Evolutionary conservation across 2,329 filamentous ascomycete species (phyloP).

Genomic region (Colletotrichum shisoi): DNA sequence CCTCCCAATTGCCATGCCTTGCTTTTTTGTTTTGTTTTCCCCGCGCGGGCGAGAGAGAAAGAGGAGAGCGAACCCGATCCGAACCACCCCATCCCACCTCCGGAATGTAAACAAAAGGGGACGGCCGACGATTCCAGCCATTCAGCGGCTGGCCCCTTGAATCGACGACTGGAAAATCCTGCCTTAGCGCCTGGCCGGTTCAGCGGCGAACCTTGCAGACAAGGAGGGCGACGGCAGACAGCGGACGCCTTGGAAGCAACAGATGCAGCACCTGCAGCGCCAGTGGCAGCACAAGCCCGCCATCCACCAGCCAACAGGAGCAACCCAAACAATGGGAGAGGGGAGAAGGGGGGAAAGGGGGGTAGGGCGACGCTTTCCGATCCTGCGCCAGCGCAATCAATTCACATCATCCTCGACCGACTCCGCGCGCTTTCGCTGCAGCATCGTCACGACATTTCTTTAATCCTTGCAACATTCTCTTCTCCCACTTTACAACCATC

Average conservation of each 20-base stretch:
- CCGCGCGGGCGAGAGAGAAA: background rate
- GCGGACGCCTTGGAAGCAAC: background rate
- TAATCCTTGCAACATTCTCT: background rate
- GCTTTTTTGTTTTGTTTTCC: slow-evolving; percentile 33
- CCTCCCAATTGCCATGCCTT: slow-evolving; percentile 27
- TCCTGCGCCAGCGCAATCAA: slow-evolving; percentile 17
- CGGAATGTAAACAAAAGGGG: slow-evolving; percentile 39
- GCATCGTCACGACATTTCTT: slow-evolving; percentile 33
- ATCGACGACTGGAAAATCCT: slow-evolving; percentile 14
- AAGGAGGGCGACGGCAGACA: background rate
- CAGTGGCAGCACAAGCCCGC: background rate
- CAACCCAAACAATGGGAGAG: slow-evolving; percentile 28
- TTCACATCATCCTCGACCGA: background rate
- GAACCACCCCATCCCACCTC: slow-evolving; percentile 10
- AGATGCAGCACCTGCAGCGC: slow-evolving; percentile 4
- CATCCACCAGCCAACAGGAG: slow-evolving; percentile 40
- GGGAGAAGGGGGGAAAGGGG: background rate
- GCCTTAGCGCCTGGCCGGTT: slow-evolving; percentile 34
- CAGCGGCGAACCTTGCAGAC: slow-evolving; percentile 36
- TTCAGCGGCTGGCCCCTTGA: slow-evolving; percentile 22
- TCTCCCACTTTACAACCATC: background rate
- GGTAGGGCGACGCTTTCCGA: slow-evolving; percentile 10
- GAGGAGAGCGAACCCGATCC: background rate
- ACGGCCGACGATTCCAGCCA: slow-evolving; percentile 14
- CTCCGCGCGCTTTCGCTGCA: background rate